phyloP scores from a whole-genome alignment of 2,329 filamentous ascomycete genomes.

The Pseudogymnoascus sp. region DNA sequence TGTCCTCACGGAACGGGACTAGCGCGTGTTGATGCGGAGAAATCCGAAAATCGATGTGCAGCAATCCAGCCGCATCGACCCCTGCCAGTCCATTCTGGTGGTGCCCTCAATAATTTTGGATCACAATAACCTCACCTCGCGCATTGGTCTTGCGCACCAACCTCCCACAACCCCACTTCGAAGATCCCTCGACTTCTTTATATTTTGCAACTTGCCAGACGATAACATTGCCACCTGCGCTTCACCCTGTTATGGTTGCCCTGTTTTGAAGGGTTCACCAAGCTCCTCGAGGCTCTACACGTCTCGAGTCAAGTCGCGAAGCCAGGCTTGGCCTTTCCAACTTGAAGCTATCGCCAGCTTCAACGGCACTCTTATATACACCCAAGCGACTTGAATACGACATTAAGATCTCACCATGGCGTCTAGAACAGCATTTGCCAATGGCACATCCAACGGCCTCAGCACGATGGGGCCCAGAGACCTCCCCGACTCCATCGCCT shows the following conservation, averaged over 20 bases:
- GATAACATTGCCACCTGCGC: neutral
- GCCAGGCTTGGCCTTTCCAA: constrained; percentile 6
- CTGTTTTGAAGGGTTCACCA: constrained; percentile 8
- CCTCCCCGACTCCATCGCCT: constrained; percentile 3
- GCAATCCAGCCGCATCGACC: constrained; percentile 6
- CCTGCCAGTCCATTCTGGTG: constrained; percentile 5
- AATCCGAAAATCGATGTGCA: constrained; percentile 1
- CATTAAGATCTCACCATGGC: neutral
- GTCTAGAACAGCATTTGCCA: neutral
- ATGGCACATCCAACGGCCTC: neutral
- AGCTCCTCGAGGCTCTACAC: constrained; percentile 8
- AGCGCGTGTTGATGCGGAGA: neutral
- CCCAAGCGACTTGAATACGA: neutral
- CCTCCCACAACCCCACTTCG: neutral
- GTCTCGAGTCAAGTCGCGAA: constrained; percentile 9
- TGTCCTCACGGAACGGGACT: neutral
- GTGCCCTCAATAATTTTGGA: constrained; percentile 9
- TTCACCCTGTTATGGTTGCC: constrained; percentile 5
- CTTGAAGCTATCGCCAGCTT: constrained; percentile 6
- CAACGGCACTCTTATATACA: constrained; percentile 5
- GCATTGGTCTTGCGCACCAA: constrained; percentile 7
- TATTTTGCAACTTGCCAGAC: neutral
- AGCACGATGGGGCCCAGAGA: neutral
- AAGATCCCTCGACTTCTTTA: neutral
- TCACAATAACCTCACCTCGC: constrained; percentile 6